Evolutionary conservation across 208 protist genomes (phyloP).

Genomic region (Angomonas deanei): DNA sequence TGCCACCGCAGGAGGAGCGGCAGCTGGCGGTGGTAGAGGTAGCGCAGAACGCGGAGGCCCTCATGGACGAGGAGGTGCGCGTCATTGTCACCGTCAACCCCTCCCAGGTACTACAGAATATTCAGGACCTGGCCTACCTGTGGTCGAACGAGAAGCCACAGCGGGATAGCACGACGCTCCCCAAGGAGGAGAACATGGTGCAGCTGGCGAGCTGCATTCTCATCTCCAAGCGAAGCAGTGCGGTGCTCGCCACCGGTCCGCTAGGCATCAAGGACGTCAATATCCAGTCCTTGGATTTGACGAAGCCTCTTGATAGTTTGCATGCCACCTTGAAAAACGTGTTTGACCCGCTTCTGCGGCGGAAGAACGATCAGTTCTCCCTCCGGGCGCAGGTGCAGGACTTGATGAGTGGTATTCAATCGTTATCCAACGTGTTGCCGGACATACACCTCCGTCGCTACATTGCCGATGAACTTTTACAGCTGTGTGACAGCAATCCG

Average conservation of each 20-base stretch:
- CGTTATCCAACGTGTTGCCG: slow-evolving; percentile 38
- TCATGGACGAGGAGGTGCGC: not conserved
- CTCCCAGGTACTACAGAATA: not conserved
- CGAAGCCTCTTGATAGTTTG: slow-evolving; percentile 50
- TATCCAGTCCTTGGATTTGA: slow-evolving; percentile 60
- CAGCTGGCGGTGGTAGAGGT: slow-evolving; percentile 9
- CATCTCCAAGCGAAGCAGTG: slow-evolving; percentile 5
- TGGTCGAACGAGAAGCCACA: not conserved
- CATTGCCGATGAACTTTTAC: slow-evolving; percentile 61
- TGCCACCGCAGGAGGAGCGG: not conserved
- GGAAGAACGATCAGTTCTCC: slow-evolving; percentile 28
- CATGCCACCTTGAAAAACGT: slow-evolving; percentile 51
- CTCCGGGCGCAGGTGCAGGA: slow-evolving; percentile 70
- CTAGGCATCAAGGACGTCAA: slow-evolving; percentile 53
- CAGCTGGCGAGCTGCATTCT: slow-evolving; percentile 13
- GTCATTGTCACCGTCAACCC: slow-evolving; percentile 1
- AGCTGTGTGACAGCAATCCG: slow-evolving; percentile 64
- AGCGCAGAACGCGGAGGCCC: not conserved
- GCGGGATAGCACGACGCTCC: not conserved
- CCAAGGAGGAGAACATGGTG: not conserved
- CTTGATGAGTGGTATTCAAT: slow-evolving; percentile 60
- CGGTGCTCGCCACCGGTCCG: not conserved
- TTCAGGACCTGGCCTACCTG: not conserved
- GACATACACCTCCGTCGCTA: slow-evolving; percentile 66
- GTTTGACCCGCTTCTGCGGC: slow-evolving; percentile 65